phyloP scores from a whole-genome alignment of 148 eudicot species.

The Camellia japonica region DNA sequence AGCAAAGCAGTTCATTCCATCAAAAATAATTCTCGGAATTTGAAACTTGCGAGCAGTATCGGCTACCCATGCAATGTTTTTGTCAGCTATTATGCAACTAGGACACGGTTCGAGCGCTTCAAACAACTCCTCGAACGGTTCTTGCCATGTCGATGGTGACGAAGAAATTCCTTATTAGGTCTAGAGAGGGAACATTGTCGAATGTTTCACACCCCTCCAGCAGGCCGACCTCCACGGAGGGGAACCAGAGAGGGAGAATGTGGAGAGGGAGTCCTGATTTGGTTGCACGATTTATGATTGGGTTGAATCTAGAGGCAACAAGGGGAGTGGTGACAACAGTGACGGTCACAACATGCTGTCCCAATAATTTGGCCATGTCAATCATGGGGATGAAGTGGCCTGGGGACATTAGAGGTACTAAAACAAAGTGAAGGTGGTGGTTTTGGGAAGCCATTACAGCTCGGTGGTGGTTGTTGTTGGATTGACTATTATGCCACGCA shows the following conservation, averaged over 20 bases:
- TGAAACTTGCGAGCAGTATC: neutral
- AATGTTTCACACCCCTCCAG: slow-evolving; percentile 27
- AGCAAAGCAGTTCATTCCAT: slow-evolving; percentile 25
- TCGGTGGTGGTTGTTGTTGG: neutral
- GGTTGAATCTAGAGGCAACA: neutral
- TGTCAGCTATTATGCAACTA: neutral
- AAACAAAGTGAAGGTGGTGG: slow-evolving; percentile 38
- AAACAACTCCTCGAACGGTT: neutral
- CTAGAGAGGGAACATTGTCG: neutral
- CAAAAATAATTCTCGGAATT: slow-evolving; percentile 20
- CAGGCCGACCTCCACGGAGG: slow-evolving; percentile 12
- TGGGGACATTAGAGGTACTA: slow-evolving; percentile 40
- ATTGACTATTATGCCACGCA: too few relatives aligned
- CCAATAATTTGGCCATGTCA: slow-evolving; percentile 21
- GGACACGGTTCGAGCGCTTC: neutral
- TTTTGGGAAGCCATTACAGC: slow-evolving; percentile 16
- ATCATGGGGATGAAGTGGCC: slow-evolving; percentile 27
- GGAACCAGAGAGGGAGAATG: slow-evolving; percentile 16
- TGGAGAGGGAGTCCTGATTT: slow-evolving; percentile 15
- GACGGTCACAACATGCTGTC: neutral
- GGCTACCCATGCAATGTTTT: neutral
- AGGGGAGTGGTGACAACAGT: slow-evolving; percentile 19
- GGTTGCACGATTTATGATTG: slow-evolving; percentile 6
- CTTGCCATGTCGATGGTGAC: neutral
- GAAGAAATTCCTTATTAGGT: neutral